A percentile compares a stretch with the other conserved stretches of the same genome.
Evolutionary conservation across 2,329 filamentous ascomycete genomes (phyloP).

Genomic region (Trichophyton benhamiae): DNA sequence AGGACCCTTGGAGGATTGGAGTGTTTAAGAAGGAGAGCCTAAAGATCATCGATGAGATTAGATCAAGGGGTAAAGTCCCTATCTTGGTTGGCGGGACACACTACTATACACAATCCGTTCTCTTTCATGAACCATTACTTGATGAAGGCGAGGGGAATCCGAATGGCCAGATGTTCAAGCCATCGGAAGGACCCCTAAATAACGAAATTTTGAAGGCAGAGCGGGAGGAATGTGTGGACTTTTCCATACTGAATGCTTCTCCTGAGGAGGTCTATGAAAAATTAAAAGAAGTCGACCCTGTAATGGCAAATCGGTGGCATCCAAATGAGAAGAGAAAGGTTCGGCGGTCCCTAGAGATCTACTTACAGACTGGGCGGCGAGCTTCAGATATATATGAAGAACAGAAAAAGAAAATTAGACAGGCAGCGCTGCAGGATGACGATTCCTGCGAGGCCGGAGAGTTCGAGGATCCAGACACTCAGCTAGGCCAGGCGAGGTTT

Average conservation of each 20-base stretch:
- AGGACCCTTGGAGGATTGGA: slow-evolving; percentile 73
- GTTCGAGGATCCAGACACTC: slow-evolving; percentile 4
- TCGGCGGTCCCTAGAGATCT: slow-evolving; percentile 78
- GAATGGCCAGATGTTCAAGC: slow-evolving; percentile 10
- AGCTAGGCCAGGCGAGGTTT: slow-evolving; percentile 34
- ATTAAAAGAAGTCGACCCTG: slow-evolving; percentile 68
- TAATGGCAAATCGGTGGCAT: slow-evolving; percentile 87
- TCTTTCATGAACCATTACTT: slow-evolving; percentile 64
- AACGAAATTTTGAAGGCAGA: slow-evolving; percentile 14
- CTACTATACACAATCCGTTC: slow-evolving; percentile 81
- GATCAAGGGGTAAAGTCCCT: slow-evolving; percentile 63
- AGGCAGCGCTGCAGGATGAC: neutral
- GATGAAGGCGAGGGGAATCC: slow-evolving; percentile 20
- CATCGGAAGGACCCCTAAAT: slow-evolving; percentile 14
- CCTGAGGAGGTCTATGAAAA: slow-evolving; percentile 61
- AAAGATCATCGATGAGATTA: slow-evolving; percentile 62
- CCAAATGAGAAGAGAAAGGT: slow-evolving; percentile 89
- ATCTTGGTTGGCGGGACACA: slow-evolving; percentile 90
- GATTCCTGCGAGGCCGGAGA: slow-evolving; percentile 13
- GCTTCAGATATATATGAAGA: slow-evolving; percentile 81
- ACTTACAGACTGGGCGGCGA: slow-evolving; percentile 62
- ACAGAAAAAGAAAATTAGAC: slow-evolving; percentile 40
- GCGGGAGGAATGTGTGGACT: slow-evolving; percentile 35
- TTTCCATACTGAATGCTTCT: slow-evolving; percentile 59
- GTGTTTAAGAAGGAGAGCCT: slow-evolving; percentile 61